Evolutionary conservation across 83 land plant genomes (phyloP).

Genomic region (Picea mariana): DNA sequence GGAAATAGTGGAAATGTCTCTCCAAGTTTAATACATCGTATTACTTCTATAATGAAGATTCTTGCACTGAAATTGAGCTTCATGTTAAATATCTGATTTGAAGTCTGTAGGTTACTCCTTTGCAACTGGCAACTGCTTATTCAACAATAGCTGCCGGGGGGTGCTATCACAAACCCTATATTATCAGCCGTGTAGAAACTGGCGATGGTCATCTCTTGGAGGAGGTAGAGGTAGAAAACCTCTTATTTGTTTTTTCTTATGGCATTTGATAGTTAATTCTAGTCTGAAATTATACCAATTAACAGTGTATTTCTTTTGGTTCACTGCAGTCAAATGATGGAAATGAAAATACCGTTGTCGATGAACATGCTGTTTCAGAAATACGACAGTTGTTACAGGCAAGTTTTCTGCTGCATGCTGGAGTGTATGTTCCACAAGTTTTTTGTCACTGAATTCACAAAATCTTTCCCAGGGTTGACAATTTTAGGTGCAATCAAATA

Average conservation of each 20-base stretch:
- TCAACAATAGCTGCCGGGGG: slow-evolving; percentile 49
- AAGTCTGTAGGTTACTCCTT: slow-evolving; percentile 39
- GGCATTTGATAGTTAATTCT: not conserved
- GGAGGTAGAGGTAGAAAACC: slow-evolving; percentile 15
- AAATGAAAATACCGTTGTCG: slow-evolving; percentile 18
- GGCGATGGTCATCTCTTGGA: slow-evolving; percentile 33
- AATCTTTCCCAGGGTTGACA: not conserved
- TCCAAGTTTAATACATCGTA: not conserved
- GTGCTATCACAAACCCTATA: slow-evolving; percentile 20
- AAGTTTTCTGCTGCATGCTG: not conserved
- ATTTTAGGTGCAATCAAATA: not conserved
- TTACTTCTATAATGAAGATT: not conserved
- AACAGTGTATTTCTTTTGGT: not conserved
- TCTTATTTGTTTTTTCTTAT: not conserved
- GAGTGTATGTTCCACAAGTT: not conserved
- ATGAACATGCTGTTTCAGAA: slow-evolving; percentile 39
- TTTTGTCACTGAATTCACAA: not conserved
- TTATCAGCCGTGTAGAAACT: slow-evolving; percentile 35
- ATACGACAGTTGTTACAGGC: slow-evolving; percentile 46
- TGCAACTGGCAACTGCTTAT: slow-evolving; percentile 44
- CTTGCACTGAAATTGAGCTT: not conserved
- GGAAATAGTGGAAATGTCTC: slow-evolving; percentile 1
- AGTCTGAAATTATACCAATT: not conserved
- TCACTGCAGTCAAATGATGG: not conserved
- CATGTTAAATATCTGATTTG: not conserved